Base-by-base conservation (phyloP, 116 monocot genomes). In the Phalaenopsis hybrid region DNA sequence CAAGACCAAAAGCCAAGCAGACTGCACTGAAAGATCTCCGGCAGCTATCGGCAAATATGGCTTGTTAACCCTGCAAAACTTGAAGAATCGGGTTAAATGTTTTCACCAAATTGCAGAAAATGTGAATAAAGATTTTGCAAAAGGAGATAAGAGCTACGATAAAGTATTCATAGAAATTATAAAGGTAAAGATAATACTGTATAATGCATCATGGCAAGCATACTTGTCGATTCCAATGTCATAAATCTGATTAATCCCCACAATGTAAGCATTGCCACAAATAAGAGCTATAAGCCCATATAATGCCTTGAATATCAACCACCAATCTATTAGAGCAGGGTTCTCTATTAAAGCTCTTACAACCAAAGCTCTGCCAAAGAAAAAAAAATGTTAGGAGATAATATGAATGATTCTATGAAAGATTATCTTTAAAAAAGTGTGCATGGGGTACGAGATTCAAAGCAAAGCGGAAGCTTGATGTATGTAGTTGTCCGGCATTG, bases 211-310 rank as follows among this genome's bases (percentile, higher is more conserved):
- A 81, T 44, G 50, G 21, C 4, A 23, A 76, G 75, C 85, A 49
- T 94, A 97, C 97, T 98, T 98, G 86, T 98, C 98, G 67, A 98
- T 94, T 85, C 94, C 95, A 43, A 98, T 89, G 75, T 98, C 98
- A 84, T 93, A 98, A 41, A 98, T 98, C 84, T 98, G 98, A 87
- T 98, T 98, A 81, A 94, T 90, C 10, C 98, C 98, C 25, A 98
- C 98, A 18, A 98, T 98, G 65, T 98, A 98, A 68, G 95, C 94
- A 88, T 98, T 98, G 58, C 98, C 98, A 81, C 98, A 98, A 31
- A 98, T 88, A 50, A 98, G 87, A 55, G 93, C 95, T 76, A 88
- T 67, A 44, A 98, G 88, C 34, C 98, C 94, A 84, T 78, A 90
- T 37, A 91, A 83, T 77, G 98, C 98, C 85, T 94, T 98, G 87